Conservation (phyloP, 306 rosid species). For the Sicyos baderoa region DNA sequence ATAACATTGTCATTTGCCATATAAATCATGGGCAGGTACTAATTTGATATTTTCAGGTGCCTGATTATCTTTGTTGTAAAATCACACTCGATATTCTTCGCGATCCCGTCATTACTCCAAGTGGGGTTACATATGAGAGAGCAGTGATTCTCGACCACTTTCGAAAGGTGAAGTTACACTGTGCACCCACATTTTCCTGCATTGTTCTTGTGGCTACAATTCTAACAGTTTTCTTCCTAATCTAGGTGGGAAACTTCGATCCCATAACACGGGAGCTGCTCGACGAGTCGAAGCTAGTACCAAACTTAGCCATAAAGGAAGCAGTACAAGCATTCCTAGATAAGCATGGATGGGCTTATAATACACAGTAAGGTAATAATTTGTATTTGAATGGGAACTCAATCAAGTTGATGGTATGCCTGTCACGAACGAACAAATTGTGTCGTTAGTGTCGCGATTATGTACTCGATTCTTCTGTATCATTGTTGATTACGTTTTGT, state of each 20-base stretch:
- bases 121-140: constrained; percentile 86
- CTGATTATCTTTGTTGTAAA: constrained; percentile 80
- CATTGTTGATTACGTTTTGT: background rate
- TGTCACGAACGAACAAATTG: too few relatives aligned
- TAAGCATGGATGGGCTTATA: constrained; percentile 86
- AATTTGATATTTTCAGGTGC: constrained; percentile 45
- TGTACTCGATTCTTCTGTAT: background rate
- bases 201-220: background rate
- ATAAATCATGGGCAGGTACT: background rate
- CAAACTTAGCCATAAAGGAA: constrained; percentile 75
- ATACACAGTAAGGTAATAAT: constrained; percentile 30
- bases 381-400: constrained; percentile 13
- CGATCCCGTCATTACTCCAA: constrained; percentile 90
- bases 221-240: constrained; percentile 13
- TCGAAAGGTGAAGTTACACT: constrained; percentile 45
- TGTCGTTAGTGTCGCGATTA: background rate
- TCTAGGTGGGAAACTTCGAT: constrained; percentile 77
- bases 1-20: background rate
- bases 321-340: constrained; percentile 70
- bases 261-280: constrained; percentile 73
- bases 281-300: constrained; percentile 40
- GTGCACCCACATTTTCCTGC: constrained; percentile 9
- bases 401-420: constrained; percentile 1
- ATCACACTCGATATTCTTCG: constrained; percentile 79
- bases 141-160: constrained; percentile 83